These are phyloP conservation scores for Metarhizium rileyi DNA, from an alignment of 2,329 filamentous ascomycete species.

Conservation along the genomic window DNA sequence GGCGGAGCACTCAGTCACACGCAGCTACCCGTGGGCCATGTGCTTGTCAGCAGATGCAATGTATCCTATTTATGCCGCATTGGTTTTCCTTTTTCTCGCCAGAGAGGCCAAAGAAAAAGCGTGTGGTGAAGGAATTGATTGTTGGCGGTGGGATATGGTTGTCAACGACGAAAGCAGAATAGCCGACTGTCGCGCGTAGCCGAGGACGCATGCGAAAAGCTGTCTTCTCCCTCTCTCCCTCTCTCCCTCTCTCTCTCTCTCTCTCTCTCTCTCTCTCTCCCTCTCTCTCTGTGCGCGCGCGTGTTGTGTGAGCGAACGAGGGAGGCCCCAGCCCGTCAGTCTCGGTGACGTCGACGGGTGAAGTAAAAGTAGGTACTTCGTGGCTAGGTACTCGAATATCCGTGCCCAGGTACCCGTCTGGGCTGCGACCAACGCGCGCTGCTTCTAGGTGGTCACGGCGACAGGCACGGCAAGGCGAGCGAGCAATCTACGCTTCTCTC, in stretches of 20 bases:
- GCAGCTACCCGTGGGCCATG: conserved; percentile 17
- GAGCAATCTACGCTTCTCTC: not conserved
- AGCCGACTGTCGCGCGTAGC: conserved; percentile 4
- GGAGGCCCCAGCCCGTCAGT: not conserved
- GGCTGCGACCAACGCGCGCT: too few species aligned
- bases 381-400: too few species aligned
- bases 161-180: conserved; percentile 2
- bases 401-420: too few species aligned
- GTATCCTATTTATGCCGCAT: not conserved
- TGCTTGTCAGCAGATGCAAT: conserved; percentile 9
- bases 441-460: not conserved
- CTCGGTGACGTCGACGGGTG: not conserved
- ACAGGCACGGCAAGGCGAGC: not conserved
- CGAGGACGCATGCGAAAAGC: conserved; percentile 1
- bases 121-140: not conserved
- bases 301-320: not conserved
- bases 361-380: not conserved
- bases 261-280: too few species aligned
- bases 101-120: conserved; percentile 3
- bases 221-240: too few species aligned
- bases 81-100: not conserved
- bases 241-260: too few species aligned
- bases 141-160: not conserved
- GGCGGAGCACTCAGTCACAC: conserved; percentile 3
- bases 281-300: too few species aligned